phyloP scores from a whole-genome alignment of 192 early-diverging fungal genomes.

The Coemansia brasiliensis region DNA sequence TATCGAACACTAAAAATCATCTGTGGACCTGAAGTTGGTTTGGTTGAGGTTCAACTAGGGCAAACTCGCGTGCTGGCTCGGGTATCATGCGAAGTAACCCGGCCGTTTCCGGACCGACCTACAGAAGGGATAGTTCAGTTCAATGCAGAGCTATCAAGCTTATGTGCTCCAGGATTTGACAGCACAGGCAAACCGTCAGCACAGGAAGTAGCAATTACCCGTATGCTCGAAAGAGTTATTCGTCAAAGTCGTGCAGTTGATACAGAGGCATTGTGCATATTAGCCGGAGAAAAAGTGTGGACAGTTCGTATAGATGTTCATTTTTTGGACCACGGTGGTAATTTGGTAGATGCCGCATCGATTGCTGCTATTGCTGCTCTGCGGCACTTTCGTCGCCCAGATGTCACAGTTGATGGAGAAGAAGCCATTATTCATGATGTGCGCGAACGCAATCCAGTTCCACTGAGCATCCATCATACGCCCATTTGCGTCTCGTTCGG shows the following conservation, averaged over 20 bases:
- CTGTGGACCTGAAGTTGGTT: slow-evolving; percentile 70
- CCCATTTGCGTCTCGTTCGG: slow-evolving; percentile 93
- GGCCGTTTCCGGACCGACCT: slow-evolving; percentile 72
- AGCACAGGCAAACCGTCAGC: slow-evolving; percentile 61
- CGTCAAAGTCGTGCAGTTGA: slow-evolving; percentile 84
- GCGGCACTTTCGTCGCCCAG: slow-evolving; percentile 90
- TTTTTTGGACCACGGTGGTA: slow-evolving; percentile 93
- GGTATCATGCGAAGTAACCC: slow-evolving; percentile 68
- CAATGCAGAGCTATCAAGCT: slow-evolving; percentile 83
- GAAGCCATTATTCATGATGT: slow-evolving; percentile 81
- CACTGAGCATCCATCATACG: slow-evolving; percentile 92
- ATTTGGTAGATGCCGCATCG: slow-evolving; percentile 87
- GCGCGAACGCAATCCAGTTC: slow-evolving; percentile 88
- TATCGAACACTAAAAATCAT: slow-evolving; percentile 66
- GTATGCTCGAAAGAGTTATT: slow-evolving; percentile 88
- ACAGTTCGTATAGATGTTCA: slow-evolving; percentile 84
- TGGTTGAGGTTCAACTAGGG: slow-evolving; percentile 78
- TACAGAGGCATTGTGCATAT: slow-evolving; percentile 94
- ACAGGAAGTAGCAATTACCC: slow-evolving; percentile 81
- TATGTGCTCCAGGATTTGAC: slow-evolving; percentile 81
- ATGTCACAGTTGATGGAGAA: slow-evolving; percentile 90
- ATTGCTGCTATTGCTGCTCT: slow-evolving; percentile 89
- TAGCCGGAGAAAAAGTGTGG: slow-evolving; percentile 97
- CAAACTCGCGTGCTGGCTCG: slow-evolving; percentile 76
- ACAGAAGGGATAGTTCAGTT: slow-evolving; percentile 87